Conservation (phyloP, 1,284 basidiomycete genomes). For the Singerocomus rubriflavus region DNA sequence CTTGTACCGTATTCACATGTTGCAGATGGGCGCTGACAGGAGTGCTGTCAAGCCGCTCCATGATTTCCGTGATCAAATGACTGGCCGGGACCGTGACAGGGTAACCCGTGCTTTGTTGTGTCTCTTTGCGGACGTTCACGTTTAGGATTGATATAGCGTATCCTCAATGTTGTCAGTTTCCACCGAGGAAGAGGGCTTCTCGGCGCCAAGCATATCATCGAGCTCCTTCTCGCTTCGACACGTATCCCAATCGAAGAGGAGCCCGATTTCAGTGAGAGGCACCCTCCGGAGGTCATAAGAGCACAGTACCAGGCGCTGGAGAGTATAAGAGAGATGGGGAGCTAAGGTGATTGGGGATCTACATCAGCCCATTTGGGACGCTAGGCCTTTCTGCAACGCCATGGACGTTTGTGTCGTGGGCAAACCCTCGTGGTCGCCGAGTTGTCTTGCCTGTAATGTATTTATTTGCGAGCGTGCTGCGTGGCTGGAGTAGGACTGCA, state of each 20-base stretch:
- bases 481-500: no score
- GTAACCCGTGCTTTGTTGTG: neutral
- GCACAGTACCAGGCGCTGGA: slow-evolving; percentile 18
- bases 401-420: no score
- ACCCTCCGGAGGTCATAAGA: slow-evolving; percentile 11
- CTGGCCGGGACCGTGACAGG: slow-evolving; percentile 18
- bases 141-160: slow-evolving; percentile 8
- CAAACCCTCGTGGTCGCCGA: no score
- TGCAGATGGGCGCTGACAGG: slow-evolving; percentile 28
- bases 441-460: no score
- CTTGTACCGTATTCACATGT: slow-evolving; percentile 27
- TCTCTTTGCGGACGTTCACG: neutral
- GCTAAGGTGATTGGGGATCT: neutral
- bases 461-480: no score
- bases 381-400: no score
- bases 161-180: slow-evolving; percentile 26
- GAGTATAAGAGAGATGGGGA: slow-evolving; percentile 13
- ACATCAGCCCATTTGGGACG: neutral
- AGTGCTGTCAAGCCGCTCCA: slow-evolving; percentile 25
- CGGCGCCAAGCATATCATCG: slow-evolving; percentile 20
- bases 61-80: slow-evolving; percentile 23
- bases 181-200: slow-evolving; percentile 25
- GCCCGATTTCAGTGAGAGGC: slow-evolving; percentile 19
- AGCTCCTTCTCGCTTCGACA: slow-evolving; percentile 23
- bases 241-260: slow-evolving; percentile 20